Evolutionary conservation across 139 green algal species (phyloP).

Genomic region (Trebouxia sp.): DNA sequence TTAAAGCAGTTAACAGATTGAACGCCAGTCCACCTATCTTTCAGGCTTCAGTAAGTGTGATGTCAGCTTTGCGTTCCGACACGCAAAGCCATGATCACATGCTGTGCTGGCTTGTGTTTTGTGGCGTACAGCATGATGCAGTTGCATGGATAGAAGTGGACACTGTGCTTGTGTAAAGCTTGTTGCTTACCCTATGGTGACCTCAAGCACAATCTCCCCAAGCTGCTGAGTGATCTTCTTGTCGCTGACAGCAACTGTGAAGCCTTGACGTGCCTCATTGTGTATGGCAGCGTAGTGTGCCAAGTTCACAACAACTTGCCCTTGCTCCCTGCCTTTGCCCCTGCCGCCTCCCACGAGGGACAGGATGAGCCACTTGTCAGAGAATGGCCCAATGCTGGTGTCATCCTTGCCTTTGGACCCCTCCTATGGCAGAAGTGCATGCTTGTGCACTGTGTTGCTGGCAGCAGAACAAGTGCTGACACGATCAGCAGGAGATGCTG

Average conservation of each 20-base stretch:
- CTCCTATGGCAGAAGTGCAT: neutral
- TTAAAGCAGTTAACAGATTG: neutral
- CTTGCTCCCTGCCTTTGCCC: conserved; percentile 33
- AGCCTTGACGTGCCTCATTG: conserved; percentile 30
- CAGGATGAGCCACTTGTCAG: conserved; percentile 77
- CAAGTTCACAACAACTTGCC: conserved; percentile 49
- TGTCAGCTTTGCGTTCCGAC: neutral
- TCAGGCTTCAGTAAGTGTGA: neutral
- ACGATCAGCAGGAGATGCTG: neutral
- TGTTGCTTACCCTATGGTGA: conserved; percentile 62
- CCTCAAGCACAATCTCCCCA: conserved; percentile 60
- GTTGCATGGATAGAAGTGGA: neutral
- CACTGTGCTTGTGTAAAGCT: neutral
- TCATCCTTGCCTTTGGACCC: neutral
- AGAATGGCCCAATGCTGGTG: conserved; percentile 50
- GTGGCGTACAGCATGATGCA: neutral
- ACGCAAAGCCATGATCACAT: neutral
- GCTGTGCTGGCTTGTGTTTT: neutral
- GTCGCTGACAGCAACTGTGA: conserved; percentile 66
- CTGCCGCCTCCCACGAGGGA: conserved; percentile 61
- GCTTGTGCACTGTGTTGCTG: neutral
- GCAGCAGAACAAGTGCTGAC: neutral
- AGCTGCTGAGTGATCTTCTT: conserved; percentile 55
- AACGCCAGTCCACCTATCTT: neutral
- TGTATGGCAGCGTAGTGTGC: conserved; percentile 61